These are phyloP conservation scores for Effrenium voratum DNA, from an alignment of 73 alveolate species.

Conservation along the genomic window DNA sequence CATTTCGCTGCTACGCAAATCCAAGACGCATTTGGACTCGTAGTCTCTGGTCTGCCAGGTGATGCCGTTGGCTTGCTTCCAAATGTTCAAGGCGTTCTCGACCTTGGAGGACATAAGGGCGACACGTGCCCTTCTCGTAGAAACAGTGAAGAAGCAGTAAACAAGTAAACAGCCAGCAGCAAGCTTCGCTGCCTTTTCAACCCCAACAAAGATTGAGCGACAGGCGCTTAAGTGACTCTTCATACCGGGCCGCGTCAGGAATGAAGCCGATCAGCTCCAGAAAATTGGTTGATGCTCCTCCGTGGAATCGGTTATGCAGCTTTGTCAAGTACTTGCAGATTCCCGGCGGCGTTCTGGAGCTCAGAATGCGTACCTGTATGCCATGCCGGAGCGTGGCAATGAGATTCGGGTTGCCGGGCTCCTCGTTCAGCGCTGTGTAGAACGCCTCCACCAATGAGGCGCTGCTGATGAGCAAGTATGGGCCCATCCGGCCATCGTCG, in stretches of 20 bases:
- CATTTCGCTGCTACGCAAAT: background rate
- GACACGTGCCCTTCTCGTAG: background rate
- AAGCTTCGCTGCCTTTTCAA: background rate
- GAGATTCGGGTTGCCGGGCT: background rate
- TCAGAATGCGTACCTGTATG: background rate
- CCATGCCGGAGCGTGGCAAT: background rate
- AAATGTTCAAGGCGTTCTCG: background rate
- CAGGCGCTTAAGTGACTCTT: background rate
- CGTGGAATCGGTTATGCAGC: background rate
- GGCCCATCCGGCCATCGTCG: background rate
- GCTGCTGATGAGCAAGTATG: background rate
- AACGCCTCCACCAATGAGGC: background rate
- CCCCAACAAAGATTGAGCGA: background rate
- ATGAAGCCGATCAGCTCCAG: background rate
- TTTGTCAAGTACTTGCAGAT: background rate
- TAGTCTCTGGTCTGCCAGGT: background rate
- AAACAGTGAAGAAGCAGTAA: background rate
- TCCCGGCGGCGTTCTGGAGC: background rate
- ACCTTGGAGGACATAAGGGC: background rate
- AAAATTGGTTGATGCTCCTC: background rate
- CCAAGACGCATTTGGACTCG: background rate
- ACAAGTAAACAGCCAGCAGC: background rate
- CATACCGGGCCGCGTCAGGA: background rate
- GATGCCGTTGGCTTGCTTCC: slow-evolving; percentile 32
- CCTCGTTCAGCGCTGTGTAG: background rate